A percentile compares a stretch with the other conserved stretches of the same genome.
These are phyloP conservation scores for Hypomyces perniciosus DNA, from an alignment of 2,329 filamentous ascomycete genomes.

Conservation along the genomic window DNA sequence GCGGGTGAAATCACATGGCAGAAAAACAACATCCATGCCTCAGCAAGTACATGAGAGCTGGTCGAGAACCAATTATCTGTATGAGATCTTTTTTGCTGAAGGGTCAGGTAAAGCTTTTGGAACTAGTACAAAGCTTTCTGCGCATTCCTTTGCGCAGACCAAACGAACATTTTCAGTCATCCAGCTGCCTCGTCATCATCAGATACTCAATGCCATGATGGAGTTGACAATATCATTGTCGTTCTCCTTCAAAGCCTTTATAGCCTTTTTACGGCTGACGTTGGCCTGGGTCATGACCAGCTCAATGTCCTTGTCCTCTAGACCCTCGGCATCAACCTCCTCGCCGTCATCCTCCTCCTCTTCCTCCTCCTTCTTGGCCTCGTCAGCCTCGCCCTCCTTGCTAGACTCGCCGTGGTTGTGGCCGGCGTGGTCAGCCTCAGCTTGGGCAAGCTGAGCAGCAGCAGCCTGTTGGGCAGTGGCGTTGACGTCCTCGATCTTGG, in stretches of 20 bases:
- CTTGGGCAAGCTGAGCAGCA: slow-evolving; percentile 84
- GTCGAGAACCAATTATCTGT: not conserved
- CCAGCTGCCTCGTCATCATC: slow-evolving; percentile 23
- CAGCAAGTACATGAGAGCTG: not conserved
- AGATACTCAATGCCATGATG: slow-evolving; percentile 96
- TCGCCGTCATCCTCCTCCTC: slow-evolving; percentile 90
- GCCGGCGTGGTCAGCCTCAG: slow-evolving; percentile 61
- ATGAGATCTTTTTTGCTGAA: slow-evolving; percentile 4
- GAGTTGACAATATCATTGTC: slow-evolving; percentile 99
- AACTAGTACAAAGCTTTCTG: slow-evolving; percentile 26
- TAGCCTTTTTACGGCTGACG: slow-evolving; percentile 95
- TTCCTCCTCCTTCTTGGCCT: slow-evolving; percentile 65
- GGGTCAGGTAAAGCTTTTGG: slow-evolving; percentile 14
- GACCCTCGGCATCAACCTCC: slow-evolving; percentile 88
- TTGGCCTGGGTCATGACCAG: slow-evolving; percentile 97
- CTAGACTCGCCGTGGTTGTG: slow-evolving; percentile 66
- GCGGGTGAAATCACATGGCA: not conserved
- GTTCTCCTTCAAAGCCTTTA: slow-evolving; percentile 98
- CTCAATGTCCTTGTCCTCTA: slow-evolving; percentile 99
- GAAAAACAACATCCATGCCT: not conserved
- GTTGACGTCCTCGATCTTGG: slow-evolving; percentile 99
- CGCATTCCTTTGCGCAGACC: slow-evolving; percentile 21
- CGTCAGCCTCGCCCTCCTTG: slow-evolving; percentile 55
- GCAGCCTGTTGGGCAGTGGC: slow-evolving; percentile 85
- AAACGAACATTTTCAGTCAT: slow-evolving; percentile 19